phyloP scores from a whole-genome alignment of 345 rosid species.

The Eucalyptus tenuipes region DNA sequence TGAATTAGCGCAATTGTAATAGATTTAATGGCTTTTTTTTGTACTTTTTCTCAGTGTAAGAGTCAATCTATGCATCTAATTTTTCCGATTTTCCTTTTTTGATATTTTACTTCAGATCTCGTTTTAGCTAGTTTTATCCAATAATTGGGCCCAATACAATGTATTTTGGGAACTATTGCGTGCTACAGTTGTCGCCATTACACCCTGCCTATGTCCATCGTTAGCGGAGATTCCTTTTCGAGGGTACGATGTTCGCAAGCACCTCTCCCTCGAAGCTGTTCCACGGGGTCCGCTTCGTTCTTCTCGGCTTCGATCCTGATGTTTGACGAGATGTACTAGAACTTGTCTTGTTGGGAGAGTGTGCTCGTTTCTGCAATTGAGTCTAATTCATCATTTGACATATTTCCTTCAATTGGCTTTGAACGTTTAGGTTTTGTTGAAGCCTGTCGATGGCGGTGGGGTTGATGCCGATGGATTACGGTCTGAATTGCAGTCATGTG shows the following conservation, averaged over 20 bases:
- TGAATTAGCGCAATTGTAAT: no score
- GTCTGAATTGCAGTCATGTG: slow-evolving; percentile 47
- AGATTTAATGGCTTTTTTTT: no score
- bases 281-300: slow-evolving; percentile 54
- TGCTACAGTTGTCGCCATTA: not conserved
- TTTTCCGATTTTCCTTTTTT: no score
- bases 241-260: slow-evolving; percentile 16
- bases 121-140: no score
- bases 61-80: no score
- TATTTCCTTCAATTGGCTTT: not conserved
- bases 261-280: slow-evolving; percentile 28
- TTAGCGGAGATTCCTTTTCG: not conserved
- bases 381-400: not conserved
- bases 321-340: slow-evolving; percentile 15
- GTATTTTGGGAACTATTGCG: no score
- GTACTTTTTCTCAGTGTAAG: no score
- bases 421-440: slow-evolving; percentile 39
- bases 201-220: not conserved
- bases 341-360: not conserved
- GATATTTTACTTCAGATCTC: no score
- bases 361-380: not conserved
- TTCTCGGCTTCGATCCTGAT: slow-evolving; percentile 46
- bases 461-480: slow-evolving; percentile 37
- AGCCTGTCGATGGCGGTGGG: slow-evolving; percentile 67
- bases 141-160: no score